Evolutionary conservation across 208 protist species (phyloP).

Genomic region (Giardia muris): DNA sequence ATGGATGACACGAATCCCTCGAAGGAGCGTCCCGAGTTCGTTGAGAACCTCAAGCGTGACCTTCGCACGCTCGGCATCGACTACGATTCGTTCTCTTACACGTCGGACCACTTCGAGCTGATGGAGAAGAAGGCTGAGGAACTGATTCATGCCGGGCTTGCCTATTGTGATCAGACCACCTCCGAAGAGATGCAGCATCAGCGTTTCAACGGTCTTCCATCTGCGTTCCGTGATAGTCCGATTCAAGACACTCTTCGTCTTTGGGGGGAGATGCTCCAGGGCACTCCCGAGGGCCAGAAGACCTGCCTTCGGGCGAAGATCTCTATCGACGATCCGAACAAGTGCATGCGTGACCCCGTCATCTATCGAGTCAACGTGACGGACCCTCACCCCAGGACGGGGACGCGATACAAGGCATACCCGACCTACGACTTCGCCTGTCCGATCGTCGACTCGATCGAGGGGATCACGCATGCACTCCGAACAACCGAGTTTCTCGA

Average conservation of each 20-base stretch:
- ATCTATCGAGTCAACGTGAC: constrained; percentile 76
- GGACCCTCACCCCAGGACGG: constrained; percentile 66
- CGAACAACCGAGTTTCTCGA: constrained; percentile 60
- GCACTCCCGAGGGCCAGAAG: constrained; percentile 57
- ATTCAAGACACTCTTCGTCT: constrained; percentile 78
- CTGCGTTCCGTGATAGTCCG: constrained; percentile 57
- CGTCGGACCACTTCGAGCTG: constrained; percentile 86
- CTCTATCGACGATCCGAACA: constrained; percentile 72
- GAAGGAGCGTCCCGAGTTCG: constrained; percentile 83
- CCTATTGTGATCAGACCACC: constrained; percentile 86
- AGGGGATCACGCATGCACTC: constrained; percentile 92
- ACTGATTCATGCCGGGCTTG: constrained; percentile 63
- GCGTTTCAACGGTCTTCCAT: constrained; percentile 66
- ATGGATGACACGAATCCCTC: constrained; percentile 99
- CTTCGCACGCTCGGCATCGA: constrained; percentile 63
- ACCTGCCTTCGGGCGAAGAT: constrained; percentile 87
- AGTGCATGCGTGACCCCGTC: constrained; percentile 80
- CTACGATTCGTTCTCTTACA: constrained; percentile 64
- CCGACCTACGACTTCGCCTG: constrained; percentile 96
- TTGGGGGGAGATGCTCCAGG: constrained; percentile 77
- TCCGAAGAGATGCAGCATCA: constrained; percentile 62
- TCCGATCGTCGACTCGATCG: constrained; percentile 86
- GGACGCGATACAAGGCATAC: constrained; percentile 67
- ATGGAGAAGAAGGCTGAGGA: constrained; percentile 65
- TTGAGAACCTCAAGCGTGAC: constrained; percentile 77